These are phyloP conservation scores for Thraustotheca clavata DNA, from an alignment of 352 stramenopile species.

Conservation along the genomic window DNA sequence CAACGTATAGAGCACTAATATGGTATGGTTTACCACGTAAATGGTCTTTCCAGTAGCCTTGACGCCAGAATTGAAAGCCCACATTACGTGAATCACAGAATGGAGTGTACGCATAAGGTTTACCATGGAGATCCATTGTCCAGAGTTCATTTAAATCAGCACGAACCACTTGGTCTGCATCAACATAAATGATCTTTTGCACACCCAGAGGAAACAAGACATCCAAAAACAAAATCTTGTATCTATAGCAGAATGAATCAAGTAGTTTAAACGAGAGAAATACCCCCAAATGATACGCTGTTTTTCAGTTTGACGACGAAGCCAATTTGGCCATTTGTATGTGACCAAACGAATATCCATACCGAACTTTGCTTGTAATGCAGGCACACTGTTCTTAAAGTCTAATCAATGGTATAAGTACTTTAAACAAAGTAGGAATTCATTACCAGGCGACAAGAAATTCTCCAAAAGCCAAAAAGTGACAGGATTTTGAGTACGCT, in stretches of 20 bases:
- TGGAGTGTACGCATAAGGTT: constrained; percentile 96
- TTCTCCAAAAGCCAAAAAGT: constrained; percentile 99
- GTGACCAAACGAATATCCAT: constrained; percentile 99
- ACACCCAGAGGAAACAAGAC: constrained; percentile 98
- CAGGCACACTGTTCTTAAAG: constrained; percentile 94
- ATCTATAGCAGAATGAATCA: constrained; percentile 30
- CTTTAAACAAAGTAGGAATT: not conserved
- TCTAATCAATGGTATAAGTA: constrained; percentile 21
- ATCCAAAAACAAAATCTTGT: constrained; percentile 99
- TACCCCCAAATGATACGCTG: constrained; percentile 99
- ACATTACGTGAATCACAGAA: constrained; percentile 97
- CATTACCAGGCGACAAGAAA: constrained; percentile 90
- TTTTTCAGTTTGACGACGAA: constrained; percentile 97
- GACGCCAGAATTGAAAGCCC: constrained; percentile 98
- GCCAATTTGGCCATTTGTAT: constrained; percentile 99
- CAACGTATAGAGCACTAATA: constrained; percentile 99
- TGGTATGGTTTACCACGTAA: constrained; percentile 97
- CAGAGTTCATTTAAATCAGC: constrained; percentile 98
- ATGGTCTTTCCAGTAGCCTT: constrained; percentile 98
- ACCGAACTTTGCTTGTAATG: constrained; percentile 87
- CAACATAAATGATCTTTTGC: constrained; percentile 99
- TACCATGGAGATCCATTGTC: constrained; percentile 96
- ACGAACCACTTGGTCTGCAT: constrained; percentile 98
- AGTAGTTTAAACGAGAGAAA: not conserved
- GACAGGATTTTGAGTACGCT: constrained; percentile 93